Base-by-base conservation (phyloP, 208 protist genomes). In the Leishmania lainsoni region DNA sequence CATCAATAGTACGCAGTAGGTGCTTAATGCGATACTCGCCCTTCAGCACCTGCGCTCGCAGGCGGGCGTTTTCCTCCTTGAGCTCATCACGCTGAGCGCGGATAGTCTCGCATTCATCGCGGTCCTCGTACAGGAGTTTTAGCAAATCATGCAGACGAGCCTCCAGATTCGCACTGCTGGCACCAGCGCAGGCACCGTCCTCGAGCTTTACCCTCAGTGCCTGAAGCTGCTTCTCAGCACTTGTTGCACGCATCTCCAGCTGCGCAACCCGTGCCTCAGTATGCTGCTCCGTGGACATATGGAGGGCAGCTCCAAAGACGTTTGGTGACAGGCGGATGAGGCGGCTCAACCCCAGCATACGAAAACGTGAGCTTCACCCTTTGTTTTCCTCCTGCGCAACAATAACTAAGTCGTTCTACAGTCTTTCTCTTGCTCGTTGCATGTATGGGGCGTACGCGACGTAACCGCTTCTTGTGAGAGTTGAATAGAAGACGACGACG, bases 21-120 rank as follows among this genome's bases (percentile, higher is more conserved):
- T 97, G 94, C 85, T 94, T 89, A n/a, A 91, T 84, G 71, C 94
- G 91, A 85, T 97, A 97, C 82, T 95, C 92, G 39, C 89, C 84
- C 81, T 95, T 97, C 56, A 54, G 52, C 8, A 95, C 84, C 79
- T 94, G 91, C 71, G 68, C 58, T 26, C 84, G 80, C 52, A 97
- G 90, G 22, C 92, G 87, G 59, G 87, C 88, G 73, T 97, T 97
- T 78, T 97, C 91, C 78, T 92, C 90, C 71, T 83, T 80, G 48
- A 97, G 73, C 80, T 95, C 94, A 79, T 95, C 90, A 20, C 92
- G 90, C 81, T 95, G 86, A 4, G 91, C 90, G 14, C 92, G 87
- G 70, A 96, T 93, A 42, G 81, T 87, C 74, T 97, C 94, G 74
- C 88, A 94, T 87, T 97, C 94, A 17, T 88, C 86, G 10, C 90